phyloP scores from a whole-genome alignment of 2,329 filamentous ascomycete genomes.

The Nectriaceae sp. region DNA sequence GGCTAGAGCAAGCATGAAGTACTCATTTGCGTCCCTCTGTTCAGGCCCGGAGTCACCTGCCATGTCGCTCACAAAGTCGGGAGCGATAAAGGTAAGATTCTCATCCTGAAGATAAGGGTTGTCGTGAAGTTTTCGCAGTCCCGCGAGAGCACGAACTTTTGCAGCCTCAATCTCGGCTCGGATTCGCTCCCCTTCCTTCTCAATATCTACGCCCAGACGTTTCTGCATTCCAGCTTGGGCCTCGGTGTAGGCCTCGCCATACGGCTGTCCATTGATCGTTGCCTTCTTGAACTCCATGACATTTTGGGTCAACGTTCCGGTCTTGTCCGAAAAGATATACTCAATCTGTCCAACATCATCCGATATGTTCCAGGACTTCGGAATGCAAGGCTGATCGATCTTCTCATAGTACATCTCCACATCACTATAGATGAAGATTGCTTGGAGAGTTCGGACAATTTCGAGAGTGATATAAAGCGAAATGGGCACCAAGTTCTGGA shows the following conservation, averaged over 20 bases:
- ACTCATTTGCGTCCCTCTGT: slow-evolving; percentile 76
- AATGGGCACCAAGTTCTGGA: slow-evolving; percentile 98
- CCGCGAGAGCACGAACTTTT: slow-evolving; percentile 69
- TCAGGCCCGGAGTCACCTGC: slow-evolving; percentile 73
- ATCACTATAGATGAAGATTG: slow-evolving; percentile 97
- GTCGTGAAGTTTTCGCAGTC: slow-evolving; percentile 75
- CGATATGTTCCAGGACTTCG: slow-evolving; percentile 98
- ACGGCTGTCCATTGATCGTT: slow-evolving; percentile 92
- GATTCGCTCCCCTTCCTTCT: slow-evolving; percentile 73
- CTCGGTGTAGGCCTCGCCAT: slow-evolving; percentile 97
- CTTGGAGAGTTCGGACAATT: slow-evolving; percentile 90
- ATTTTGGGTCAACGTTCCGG: slow-evolving; percentile 92
- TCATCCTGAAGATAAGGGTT: slow-evolving; percentile 93
- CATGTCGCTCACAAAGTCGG: slow-evolving; percentile 84
- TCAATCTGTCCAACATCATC: slow-evolving; percentile 98
- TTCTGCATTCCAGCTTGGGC: slow-evolving; percentile 96
- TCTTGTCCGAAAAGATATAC: slow-evolving; percentile 99
- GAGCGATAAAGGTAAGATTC: slow-evolving; percentile 87
- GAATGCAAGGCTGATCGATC: slow-evolving; percentile 91
- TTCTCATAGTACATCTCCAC: slow-evolving; percentile 95
- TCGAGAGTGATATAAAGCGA: slow-evolving; percentile 97
- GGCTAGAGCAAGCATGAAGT: slow-evolving; percentile 92
- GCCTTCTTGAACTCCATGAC: slow-evolving; percentile 99
- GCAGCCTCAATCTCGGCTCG: slow-evolving; percentile 77
- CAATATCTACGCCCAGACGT: slow-evolving; percentile 82